phyloP scores from a whole-genome alignment of 148 eudicot genomes.

The Dianthus caryophyllus region DNA sequence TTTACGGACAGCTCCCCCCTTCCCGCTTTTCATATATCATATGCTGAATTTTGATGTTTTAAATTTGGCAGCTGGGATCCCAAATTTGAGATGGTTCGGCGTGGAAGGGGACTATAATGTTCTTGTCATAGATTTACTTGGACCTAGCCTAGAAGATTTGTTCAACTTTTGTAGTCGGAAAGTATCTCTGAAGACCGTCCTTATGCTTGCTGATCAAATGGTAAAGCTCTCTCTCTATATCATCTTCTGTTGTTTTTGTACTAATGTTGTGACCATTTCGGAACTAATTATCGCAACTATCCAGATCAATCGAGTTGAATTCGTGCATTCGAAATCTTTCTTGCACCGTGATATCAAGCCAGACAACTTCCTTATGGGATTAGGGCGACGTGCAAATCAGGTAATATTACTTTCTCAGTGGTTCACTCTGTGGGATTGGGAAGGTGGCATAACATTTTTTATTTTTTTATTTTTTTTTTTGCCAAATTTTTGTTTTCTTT shows the following conservation, averaged over 20 bases:
- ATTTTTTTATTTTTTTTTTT: not conserved
- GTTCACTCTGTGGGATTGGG: not conserved
- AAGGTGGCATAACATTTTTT: no score
- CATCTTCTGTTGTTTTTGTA: not conserved
- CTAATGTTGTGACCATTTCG: not conserved
- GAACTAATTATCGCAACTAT: conserved; percentile 7
- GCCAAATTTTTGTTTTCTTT: not conserved
- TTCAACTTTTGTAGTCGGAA: conserved; percentile 94
- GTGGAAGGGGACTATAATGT: conserved; percentile 98
- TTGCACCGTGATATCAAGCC: conserved; percentile 98
- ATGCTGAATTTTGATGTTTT: conserved; percentile 1
- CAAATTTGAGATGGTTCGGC: conserved; percentile 86
- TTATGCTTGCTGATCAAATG: conserved; percentile 99
- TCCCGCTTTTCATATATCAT: conserved; percentile 14
- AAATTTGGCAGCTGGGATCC: conserved; percentile 75
- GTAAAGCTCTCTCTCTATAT: conserved; percentile 29
- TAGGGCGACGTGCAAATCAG: conserved; percentile 99
- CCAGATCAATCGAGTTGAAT: conserved; percentile 93
- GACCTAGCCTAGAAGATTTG: conserved; percentile 94
- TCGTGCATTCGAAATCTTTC: conserved; percentile 86
- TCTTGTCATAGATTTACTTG: conserved; percentile 90
- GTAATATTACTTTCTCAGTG: conserved; percentile 26
- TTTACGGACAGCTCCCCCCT: conserved; percentile 1
- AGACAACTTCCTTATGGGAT: conserved; percentile 98
- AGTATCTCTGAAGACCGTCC: conserved; percentile 87